Evolutionary conservation across 1,139 yeast genomes (phyloP).

Genomic region (Hyphopichia wangnamkhiaoensis): DNA sequence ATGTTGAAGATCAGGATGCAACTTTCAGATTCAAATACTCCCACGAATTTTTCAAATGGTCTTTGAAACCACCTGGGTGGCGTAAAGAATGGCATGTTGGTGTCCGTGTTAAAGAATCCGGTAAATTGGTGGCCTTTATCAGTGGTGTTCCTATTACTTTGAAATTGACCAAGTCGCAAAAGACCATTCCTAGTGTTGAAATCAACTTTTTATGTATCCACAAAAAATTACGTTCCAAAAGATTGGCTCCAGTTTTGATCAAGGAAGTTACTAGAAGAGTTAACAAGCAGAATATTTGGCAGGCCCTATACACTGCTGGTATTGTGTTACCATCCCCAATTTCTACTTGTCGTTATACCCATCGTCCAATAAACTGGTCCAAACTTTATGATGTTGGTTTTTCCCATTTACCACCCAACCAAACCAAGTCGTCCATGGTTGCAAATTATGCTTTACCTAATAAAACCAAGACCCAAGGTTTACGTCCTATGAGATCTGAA

Average conservation of each 20-base stretch:
- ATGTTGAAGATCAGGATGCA: slow-evolving; percentile 93
- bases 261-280: slow-evolving; percentile 94
- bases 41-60: slow-evolving; percentile 86
- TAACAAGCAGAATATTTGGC: slow-evolving; percentile 85
- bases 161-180: slow-evolving; percentile 55
- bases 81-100: slow-evolving; percentile 88
- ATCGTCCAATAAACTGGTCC: slow-evolving; percentile 91
- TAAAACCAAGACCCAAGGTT: slow-evolving; percentile 55
- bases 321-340: slow-evolving; percentile 89
- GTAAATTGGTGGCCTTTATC: slow-evolving; percentile 86
- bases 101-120: slow-evolving; percentile 76
- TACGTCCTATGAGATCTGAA: slow-evolving; percentile 58
- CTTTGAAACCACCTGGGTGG: slow-evolving; percentile 94
- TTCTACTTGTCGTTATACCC: slow-evolving; percentile 88
- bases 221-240: slow-evolving; percentile 87
- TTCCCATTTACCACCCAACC: slow-evolving; percentile 71
- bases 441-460: slow-evolving; percentile 75
- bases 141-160: slow-evolving; percentile 84
- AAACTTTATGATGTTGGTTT: slow-evolving; percentile 90
- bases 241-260: slow-evolving; percentile 91
- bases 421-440: slow-evolving; percentile 79
- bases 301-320: slow-evolving; percentile 95
- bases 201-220: slow-evolving; percentile 94
- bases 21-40: slow-evolving; percentile 90
- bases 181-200: slow-evolving; percentile 68